Evolutionary conservation across 148 eudicot genomes (phyloP).

Genomic region (Beta vulgaris): DNA sequence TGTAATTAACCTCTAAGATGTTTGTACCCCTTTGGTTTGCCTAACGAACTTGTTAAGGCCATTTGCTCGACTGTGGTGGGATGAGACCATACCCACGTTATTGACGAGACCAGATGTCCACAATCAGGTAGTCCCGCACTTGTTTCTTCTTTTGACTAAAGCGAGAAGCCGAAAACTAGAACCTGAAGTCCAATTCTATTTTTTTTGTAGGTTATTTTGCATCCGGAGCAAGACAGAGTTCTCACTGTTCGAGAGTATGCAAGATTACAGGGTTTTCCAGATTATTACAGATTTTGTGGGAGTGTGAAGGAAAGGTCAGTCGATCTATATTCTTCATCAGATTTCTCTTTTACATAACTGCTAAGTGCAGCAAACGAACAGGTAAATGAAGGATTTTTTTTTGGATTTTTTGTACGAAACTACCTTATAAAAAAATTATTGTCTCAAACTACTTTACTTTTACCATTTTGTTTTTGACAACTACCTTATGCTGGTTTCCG

Average conservation of each 20-base stretch:
- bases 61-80: slow-evolving; percentile 66
- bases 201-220: slow-evolving; percentile 39
- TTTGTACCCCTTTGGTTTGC: neutral
- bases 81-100: slow-evolving; percentile 53
- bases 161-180: neutral
- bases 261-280: slow-evolving; percentile 63
- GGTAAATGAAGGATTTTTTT: too few relatives aligned
- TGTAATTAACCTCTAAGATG: neutral
- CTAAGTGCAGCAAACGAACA: too few relatives aligned
- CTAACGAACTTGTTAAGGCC: slow-evolving; percentile 26
- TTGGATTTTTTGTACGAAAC: too few relatives aligned
- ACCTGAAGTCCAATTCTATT: neutral
- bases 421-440: too few relatives aligned
- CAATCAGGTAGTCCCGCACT: slow-evolving; percentile 38
- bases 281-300: slow-evolving; percentile 49
- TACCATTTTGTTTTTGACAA: too few relatives aligned
- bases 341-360: too few relatives aligned
- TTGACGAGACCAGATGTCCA: slow-evolving; percentile 45
- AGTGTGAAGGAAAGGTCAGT: slow-evolving; percentile 42
- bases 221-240: slow-evolving; percentile 61
- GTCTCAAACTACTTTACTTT: too few relatives aligned
- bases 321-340: neutral
- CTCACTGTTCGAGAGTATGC: slow-evolving; percentile 58
- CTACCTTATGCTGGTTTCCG: too few relatives aligned
- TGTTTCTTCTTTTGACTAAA: neutral